Evolutionary conservation across 2,329 filamentous ascomycete genomes (phyloP).

Genomic region (Colletotrichum kahawae): DNA sequence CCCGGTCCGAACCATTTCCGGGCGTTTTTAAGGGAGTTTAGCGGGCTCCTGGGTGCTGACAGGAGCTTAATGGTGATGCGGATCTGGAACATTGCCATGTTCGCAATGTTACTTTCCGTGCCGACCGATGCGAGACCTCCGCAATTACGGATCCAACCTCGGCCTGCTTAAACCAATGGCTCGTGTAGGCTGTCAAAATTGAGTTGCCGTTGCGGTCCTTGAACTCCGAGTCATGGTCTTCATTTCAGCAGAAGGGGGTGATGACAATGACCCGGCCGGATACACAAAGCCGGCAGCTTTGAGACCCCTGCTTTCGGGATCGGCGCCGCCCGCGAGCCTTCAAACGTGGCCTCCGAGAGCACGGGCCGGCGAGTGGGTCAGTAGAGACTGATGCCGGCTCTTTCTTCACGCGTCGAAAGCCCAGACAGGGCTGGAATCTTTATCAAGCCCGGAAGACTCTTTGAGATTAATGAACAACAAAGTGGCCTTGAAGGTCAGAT

Average conservation of each 20-base stretch:
- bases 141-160: not conserved
- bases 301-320: not conserved
- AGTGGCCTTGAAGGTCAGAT: too few species aligned
- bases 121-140: not conserved
- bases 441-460: too few species aligned
- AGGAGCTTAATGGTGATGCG: not conserved
- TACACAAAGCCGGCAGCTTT: not conserved
- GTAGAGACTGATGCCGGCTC: accelerated
- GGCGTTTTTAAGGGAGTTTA: not conserved
- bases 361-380: not conserved
- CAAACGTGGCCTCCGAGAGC: not conserved
- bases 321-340: not conserved
- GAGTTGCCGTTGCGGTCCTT: not conserved
- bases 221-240: too few species aligned
- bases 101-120: not conserved
- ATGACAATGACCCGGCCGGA: not conserved
- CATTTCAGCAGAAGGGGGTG: not conserved
- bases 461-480: too few species aligned
- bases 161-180: accelerated
- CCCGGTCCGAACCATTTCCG: not conserved
- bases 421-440: too few species aligned
- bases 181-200: not conserved
- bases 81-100: not conserved
- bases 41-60: not conserved
- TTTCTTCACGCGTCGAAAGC: too few species aligned